Evolutionary conservation across 2,329 filamentous ascomycete species (phyloP).

Genomic region (Lachnellula cervina): DNA sequence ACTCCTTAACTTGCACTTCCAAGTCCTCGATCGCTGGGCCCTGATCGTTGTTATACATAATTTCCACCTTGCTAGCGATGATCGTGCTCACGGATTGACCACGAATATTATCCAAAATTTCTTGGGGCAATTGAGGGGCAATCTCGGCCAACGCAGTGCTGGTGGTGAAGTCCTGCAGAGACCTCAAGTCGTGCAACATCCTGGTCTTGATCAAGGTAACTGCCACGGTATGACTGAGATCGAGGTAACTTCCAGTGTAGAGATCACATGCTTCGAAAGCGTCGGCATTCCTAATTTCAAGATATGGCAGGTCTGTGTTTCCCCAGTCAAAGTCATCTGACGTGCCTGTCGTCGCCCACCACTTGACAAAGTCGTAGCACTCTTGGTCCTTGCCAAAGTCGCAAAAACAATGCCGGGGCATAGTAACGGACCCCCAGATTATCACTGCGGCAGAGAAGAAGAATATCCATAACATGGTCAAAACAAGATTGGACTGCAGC

Average conservation of each 20-base stretch:
- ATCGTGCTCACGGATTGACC: slow-evolving; percentile 21
- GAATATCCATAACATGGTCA: slow-evolving; percentile 39
- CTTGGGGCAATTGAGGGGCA: slow-evolving; percentile 24
- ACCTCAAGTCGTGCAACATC: slow-evolving; percentile 31
- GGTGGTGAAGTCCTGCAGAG: slow-evolving; percentile 22
- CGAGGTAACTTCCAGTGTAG: slow-evolving; percentile 8
- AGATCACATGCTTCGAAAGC: slow-evolving; percentile 35
- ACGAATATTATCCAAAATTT: slow-evolving; percentile 29
- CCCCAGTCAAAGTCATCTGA: slow-evolving; percentile 34
- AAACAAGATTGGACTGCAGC: slow-evolving; percentile 36
- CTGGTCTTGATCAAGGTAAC: slow-evolving; percentile 36
- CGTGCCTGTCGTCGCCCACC: slow-evolving; percentile 34
- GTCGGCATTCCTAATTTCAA: slow-evolving; percentile 37
- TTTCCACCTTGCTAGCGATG: slow-evolving; percentile 16
- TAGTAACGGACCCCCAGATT: slow-evolving; percentile 40
- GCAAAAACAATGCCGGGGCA: slow-evolving; percentile 40
- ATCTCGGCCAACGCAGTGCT: slow-evolving; percentile 3
- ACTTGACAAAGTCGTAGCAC: slow-evolving; percentile 45
- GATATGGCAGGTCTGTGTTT: slow-evolving; percentile 31
- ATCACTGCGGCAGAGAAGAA: slow-evolving; percentile 41
- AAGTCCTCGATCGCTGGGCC: slow-evolving; percentile 18
- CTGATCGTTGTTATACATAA: slow-evolving; percentile 17
- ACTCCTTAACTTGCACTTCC: slow-evolving; percentile 22
- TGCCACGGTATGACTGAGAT: slow-evolving; percentile 20
- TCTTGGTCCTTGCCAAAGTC: slow-evolving; percentile 45